Conservation (phyloP, 306 rosid genomes). For the Rosa chinensis region DNA sequence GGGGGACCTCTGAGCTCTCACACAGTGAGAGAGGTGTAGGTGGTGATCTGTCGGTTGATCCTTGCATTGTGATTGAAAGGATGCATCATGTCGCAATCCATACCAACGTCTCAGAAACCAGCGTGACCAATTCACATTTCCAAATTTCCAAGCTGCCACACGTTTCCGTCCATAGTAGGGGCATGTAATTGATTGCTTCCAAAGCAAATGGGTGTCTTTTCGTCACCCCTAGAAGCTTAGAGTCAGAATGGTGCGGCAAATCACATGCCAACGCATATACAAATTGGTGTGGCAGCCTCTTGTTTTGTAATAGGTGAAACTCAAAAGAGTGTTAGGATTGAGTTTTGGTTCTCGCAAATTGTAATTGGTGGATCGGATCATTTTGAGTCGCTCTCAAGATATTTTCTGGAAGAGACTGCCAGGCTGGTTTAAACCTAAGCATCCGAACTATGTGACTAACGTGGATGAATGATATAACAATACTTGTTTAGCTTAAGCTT, state of each 20-base stretch:
- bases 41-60: background rate
- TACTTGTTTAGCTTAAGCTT: background rate
- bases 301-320: too few species aligned
- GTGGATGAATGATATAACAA: background rate
- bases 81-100: background rate
- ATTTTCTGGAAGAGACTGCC: too few species aligned
- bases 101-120: background rate
- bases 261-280: too few species aligned
- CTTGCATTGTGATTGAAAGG: background rate
- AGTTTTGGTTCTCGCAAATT: too few species aligned
- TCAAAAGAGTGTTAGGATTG: too few species aligned
- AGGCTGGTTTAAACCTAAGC: background rate
- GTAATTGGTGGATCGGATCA: background rate
- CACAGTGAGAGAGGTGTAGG: background rate
- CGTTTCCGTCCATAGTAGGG: background rate
- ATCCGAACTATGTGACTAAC: background rate
- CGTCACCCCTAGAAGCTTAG: too few species aligned
- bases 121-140: background rate
- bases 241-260: too few species aligned
- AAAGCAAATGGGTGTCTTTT: background rate
- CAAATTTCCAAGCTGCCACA: background rate
- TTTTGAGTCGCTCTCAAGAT: too few species aligned
- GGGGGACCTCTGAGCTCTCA: background rate
- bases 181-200: background rate
- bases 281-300: too few species aligned